Evolutionary conservation across 2,329 filamentous ascomycete species (phyloP).

Genomic region (Volutella citrinella): DNA sequence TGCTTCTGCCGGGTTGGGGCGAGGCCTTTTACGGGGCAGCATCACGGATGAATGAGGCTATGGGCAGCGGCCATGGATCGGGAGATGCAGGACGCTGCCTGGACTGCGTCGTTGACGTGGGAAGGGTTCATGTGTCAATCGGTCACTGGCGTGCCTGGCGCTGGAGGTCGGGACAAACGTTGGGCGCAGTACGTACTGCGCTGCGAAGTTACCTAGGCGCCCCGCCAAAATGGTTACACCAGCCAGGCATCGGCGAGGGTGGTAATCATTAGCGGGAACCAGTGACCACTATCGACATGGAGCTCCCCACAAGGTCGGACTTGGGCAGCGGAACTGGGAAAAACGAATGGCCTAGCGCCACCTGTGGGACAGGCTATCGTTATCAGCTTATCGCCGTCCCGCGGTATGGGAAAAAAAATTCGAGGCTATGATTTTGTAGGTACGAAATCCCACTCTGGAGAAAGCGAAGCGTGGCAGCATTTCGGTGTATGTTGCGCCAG

Average conservation of each 20-base stretch:
- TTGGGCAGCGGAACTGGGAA: constrained; percentile 12
- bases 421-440: constrained; percentile 17
- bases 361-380: constrained; percentile 10
- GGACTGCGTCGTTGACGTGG: constrained; percentile 10
- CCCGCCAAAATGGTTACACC: constrained; percentile 1
- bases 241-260: too few relatives aligned
- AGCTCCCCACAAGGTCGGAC: too few relatives aligned
- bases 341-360: constrained; percentile 13
- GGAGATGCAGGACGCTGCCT: constrained; percentile 1
- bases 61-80: constrained; percentile 10
- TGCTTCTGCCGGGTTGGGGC: constrained; percentile 26
- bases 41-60: constrained; percentile 18
- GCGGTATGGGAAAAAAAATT: constrained; percentile 31
- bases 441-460: constrained; percentile 17
- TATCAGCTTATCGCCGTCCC: constrained; percentile 28
- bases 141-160: constrained; percentile 15
- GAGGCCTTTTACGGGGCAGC: constrained; percentile 33
- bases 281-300: too few relatives aligned
- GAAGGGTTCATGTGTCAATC: constrained; percentile 20
- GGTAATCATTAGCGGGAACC: too few relatives aligned
- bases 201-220: too few relatives aligned
- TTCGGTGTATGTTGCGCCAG: constrained; percentile 25
- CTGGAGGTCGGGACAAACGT: too few relatives aligned
- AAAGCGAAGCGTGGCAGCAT: constrained; percentile 15
- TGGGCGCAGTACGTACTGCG: too few relatives aligned